A percentile compares a stretch with the other conserved stretches of the same genome.
These are phyloP conservation scores for Penicillium pancosmium DNA, from an alignment of 495 filamentous ascomycete genomes.

Conservation along the genomic window DNA sequence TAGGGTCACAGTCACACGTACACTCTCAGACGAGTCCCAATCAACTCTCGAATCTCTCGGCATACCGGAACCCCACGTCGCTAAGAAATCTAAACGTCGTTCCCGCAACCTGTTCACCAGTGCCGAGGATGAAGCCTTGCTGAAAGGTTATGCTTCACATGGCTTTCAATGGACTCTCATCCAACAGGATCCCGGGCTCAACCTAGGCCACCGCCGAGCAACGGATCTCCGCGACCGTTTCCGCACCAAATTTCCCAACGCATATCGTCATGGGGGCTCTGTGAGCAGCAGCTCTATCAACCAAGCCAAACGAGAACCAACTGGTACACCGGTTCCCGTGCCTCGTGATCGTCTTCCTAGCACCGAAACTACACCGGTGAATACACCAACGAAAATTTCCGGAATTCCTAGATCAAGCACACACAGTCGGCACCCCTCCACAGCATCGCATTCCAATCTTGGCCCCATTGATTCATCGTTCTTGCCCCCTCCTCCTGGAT, in stretches of 20 bases:
- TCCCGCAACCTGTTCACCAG: constrained; percentile 65
- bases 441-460: constrained; percentile 13
- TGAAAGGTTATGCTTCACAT: constrained; percentile 73
- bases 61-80: constrained; percentile 41
- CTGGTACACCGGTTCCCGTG: constrained; percentile 13
- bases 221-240: constrained; percentile 85
- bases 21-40: constrained; percentile 32
- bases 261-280: constrained; percentile 60
- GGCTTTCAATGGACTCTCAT: constrained; percentile 84
- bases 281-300: constrained; percentile 38
- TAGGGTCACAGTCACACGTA: constrained; percentile 17
- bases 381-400: constrained; percentile 1
- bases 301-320: constrained; percentile 3
- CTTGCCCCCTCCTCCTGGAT: constrained; percentile 35
- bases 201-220: constrained; percentile 66
- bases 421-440: constrained; percentile 23
- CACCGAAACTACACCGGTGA: constrained; percentile 21
- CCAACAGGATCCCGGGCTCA: constrained; percentile 67
- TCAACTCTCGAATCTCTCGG: constrained; percentile 39
- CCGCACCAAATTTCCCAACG: constrained; percentile 75
- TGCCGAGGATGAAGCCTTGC: constrained; percentile 75
- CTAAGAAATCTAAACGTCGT: constrained; percentile 41
- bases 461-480: constrained; percentile 35
- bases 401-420: constrained; percentile 10
- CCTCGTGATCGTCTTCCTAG: constrained; percentile 11